Evolutionary conservation across 805 yeast species (phyloP).

Genomic region (Vanderwaltozyma yarrowii): DNA sequence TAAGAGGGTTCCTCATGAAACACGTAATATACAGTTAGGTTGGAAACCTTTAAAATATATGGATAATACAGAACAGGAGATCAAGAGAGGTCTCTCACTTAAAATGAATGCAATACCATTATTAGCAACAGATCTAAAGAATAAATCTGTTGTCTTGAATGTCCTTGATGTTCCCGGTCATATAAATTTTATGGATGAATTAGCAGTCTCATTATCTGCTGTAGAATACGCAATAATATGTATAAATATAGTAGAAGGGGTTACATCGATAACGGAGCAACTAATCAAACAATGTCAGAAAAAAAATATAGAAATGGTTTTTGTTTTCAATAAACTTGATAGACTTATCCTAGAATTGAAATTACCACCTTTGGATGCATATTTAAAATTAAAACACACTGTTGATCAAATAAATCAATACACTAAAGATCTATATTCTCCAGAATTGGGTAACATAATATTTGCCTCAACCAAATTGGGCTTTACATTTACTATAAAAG

Average conservation of each 20-base stretch:
- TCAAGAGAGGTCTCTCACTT: conserved; percentile 59
- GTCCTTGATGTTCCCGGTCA: conserved; percentile 91
- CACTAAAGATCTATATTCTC: conserved; percentile 41
- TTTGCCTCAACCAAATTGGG: conserved; percentile 62
- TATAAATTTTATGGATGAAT: conserved; percentile 70
- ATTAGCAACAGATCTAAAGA: conserved; percentile 42
- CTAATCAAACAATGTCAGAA: conserved; percentile 44
- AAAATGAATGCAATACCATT: conserved; percentile 53
- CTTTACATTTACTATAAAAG: conserved; percentile 54
- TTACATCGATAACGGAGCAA: conserved; percentile 46
- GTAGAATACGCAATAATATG: conserved; percentile 61
- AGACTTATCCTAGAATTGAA: conserved; percentile 71
- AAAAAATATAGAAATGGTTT: conserved; percentile 40
- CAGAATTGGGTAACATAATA: conserved; percentile 53
- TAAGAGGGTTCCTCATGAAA: conserved; percentile 21
- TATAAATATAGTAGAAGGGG: conserved; percentile 81
- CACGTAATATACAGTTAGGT: conserved; percentile 26
- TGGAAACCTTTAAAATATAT: conserved; percentile 49
- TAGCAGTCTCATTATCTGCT: conserved; percentile 43
- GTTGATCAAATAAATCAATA: conserved; percentile 56
- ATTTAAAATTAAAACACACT: conserved; percentile 49
- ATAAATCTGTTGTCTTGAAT: conserved; percentile 49
- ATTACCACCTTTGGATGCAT: conserved; percentile 66
- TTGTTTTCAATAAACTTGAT: conserved; percentile 76
- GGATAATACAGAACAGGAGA: conserved; percentile 63